Evolutionary conservation across 2,329 filamentous ascomycete genomes (phyloP), one percentile per base, ranked within the genome.

Genomic region (Colletotrichum camelliae): DNA sequence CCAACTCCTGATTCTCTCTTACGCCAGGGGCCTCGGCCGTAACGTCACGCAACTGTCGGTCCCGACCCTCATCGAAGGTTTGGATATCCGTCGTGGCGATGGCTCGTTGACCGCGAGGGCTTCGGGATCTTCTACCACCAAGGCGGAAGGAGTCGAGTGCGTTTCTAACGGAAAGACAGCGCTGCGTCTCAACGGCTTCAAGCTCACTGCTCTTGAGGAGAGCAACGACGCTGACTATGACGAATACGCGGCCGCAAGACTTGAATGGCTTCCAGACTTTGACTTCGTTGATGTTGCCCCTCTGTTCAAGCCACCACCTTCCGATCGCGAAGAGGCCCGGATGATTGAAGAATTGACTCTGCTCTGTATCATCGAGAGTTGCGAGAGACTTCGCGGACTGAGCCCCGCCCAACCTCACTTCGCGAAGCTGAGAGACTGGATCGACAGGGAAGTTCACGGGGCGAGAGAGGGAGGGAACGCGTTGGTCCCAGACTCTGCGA

Each of bases 1-100:
- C 18, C 68, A 71, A 37, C 60, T 65, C 7, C 21, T 65, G 9
- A 29, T 65, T 27, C 27, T 71, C 15, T 64, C 68, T 21, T 27
- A 27, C 12, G 39, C 58, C 0, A 16, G 35, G 12, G 68, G 68
- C 9, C 18, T 71, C 2, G 27, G 27, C 0, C 58, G 68, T 7
- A 65, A 65, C 5, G 6, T 71, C 15, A 37, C 29, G 16, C 37
- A 43, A 4, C 12, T 57, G 4, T 24, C 24, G 8, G 27, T 71
- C 12, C 68, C 68, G 12, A 71, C 68, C 3, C 16, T 29, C 7
- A 71, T 71, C 13, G 15, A 65, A 7, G 27, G 39, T 1, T 1
- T 71, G 8, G 9, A 65, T 18, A 9, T 71, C n/a, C 10, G 15
- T 21, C 43, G 29, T 18, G 39, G 27, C 8, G 15, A 43, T 33